Conservation (phyloP, 768 basidiomycete species). For the Serendipita sp. region DNA sequence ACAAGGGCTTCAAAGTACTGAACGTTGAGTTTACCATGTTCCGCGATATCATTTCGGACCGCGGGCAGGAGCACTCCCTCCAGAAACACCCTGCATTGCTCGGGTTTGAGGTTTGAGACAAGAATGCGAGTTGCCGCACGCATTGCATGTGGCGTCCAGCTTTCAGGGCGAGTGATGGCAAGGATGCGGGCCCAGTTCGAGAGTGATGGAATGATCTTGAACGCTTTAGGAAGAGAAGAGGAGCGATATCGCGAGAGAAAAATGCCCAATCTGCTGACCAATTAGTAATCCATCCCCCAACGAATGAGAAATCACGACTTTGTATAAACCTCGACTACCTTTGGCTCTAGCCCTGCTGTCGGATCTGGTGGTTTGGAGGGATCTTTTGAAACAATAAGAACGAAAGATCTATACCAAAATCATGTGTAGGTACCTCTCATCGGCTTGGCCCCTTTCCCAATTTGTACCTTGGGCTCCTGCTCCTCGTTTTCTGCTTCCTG, state of each 20-base stretch:
- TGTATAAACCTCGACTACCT: slow-evolving; percentile 81
- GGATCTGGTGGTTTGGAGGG: slow-evolving; percentile 37
- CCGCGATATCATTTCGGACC: slow-evolving; percentile 72
- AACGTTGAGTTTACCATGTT: slow-evolving; percentile 66
- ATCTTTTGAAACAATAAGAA: slow-evolving; percentile 5
- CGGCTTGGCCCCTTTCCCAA: neutral
- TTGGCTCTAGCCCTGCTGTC: slow-evolving; percentile 75
- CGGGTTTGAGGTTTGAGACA: slow-evolving; percentile 91
- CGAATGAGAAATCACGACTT: slow-evolving; percentile 39
- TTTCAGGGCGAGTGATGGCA: slow-evolving; percentile 78
- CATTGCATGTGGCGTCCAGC: slow-evolving; percentile 93
- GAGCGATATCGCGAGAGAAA: slow-evolving; percentile 83
- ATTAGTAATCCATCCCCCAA: slow-evolving; percentile 8
- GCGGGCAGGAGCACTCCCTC: slow-evolving; percentile 84
- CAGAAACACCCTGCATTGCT: slow-evolving; percentile 82
- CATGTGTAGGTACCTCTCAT: neutral
- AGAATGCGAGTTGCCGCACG: slow-evolving; percentile 89
- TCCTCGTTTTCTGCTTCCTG: slow-evolving; percentile 38
- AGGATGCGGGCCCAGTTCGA: slow-evolving; percentile 93
- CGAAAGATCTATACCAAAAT: slow-evolving; percentile 28
- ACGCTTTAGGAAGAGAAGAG: slow-evolving; percentile 86
- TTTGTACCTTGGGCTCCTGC: slow-evolving; percentile 2
- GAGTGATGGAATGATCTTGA: slow-evolving; percentile 94
- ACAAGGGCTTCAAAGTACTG: slow-evolving; percentile 92
- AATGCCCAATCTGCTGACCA: slow-evolving; percentile 50